These are phyloP conservation scores for Coniosporium apollinis DNA, from an alignment of 495 filamentous ascomycete genomes.

Conservation along the genomic window DNA sequence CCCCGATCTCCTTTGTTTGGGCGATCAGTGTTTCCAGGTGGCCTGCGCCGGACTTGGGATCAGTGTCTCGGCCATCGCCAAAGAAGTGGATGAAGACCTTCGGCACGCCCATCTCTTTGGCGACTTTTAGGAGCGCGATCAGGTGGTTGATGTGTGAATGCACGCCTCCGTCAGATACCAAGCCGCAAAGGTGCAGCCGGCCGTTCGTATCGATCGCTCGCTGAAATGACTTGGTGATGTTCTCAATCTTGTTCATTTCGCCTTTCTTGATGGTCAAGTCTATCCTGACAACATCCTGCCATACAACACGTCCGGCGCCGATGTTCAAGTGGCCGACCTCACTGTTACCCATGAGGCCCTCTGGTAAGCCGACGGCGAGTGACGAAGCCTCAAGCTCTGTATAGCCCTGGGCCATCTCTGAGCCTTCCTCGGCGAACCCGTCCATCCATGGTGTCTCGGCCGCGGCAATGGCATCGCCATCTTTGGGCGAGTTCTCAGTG, in stretches of 20 bases:
- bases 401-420: slow-evolving; percentile 57
- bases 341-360: slow-evolving; percentile 96
- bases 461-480: slow-evolving; percentile 87
- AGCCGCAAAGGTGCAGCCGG: slow-evolving; percentile 74
- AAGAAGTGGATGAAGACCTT: slow-evolving; percentile 98
- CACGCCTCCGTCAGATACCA: slow-evolving; percentile 90
- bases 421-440: slow-evolving; percentile 42
- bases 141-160: slow-evolving; percentile 92
- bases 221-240: slow-evolving; percentile 59
- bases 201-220: slow-evolving; percentile 78
- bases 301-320: slow-evolving; percentile 91
- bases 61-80: slow-evolving; percentile 92
- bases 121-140: slow-evolving; percentile 67
- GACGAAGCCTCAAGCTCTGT: slow-evolving; percentile 90
- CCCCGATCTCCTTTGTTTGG: slow-evolving; percentile 63
- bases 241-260: slow-evolving; percentile 60
- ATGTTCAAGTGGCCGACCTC: slow-evolving; percentile 98
- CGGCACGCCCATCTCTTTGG: slow-evolving; percentile 72
- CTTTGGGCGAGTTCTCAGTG: slow-evolving; percentile 51
- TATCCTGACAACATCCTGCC: slow-evolving; percentile 98
- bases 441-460: slow-evolving; percentile 90
- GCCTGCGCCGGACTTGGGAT: slow-evolving; percentile 74
- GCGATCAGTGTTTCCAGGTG: slow-evolving; percentile 76
- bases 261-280: slow-evolving; percentile 86
- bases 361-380: slow-evolving; percentile 83